Base-by-base conservation (phyloP, 176 grass and related monocot species). In the Eragrostis curvula region DNA sequence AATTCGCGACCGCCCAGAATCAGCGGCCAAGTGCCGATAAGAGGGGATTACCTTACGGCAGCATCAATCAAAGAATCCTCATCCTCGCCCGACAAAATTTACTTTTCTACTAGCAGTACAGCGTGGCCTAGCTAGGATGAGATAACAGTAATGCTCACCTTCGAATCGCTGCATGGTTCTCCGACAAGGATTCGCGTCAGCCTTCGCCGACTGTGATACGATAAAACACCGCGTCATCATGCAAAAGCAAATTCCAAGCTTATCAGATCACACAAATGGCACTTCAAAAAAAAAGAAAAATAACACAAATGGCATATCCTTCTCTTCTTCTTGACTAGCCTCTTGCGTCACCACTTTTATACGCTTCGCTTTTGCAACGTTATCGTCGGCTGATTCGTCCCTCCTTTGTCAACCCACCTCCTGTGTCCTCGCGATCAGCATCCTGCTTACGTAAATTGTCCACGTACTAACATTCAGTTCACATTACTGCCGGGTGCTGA, bases 231-330 rank as follows among this genome's bases (percentile, higher is more conserved):
- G 43, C 27, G 20, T 66, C 44, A 40, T 52, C 24, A 10, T 4
- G 7, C 36, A 45, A 82, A 49, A 59, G 43, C 18, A 12, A 28
- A 64, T 73, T 63, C 56, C 20, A 64, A 83, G 28, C 57, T 83
- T 83, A 83, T 74, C 70, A 28, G 80, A 83, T 73, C 20, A 63
- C 1, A 9, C 39, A n/a, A n/a, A n/a, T n/a, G n/a, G n/a, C n/a
- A n/a, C n/a, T n/a, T n/a, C n/a, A n/a, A n/a, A n/a, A n/a, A n/a
- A n/a, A n/a, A n/a, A n/a, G n/a, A n/a, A n/a, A n/a, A n/a, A n/a
- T n/a, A n/a, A n/a, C n/a, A n/a, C n/a, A n/a, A n/a, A 8, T 63
- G 6, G 2, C 18, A 53, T 32, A 28, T 2, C 63, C 18, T 18
- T 18, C 42, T 25, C 23, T 45, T 71, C 70, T 71, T 23, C 49